Base-by-base conservation (phyloP, 1,284 basidiomycete species). In the Ganoderma sinense region DNA sequence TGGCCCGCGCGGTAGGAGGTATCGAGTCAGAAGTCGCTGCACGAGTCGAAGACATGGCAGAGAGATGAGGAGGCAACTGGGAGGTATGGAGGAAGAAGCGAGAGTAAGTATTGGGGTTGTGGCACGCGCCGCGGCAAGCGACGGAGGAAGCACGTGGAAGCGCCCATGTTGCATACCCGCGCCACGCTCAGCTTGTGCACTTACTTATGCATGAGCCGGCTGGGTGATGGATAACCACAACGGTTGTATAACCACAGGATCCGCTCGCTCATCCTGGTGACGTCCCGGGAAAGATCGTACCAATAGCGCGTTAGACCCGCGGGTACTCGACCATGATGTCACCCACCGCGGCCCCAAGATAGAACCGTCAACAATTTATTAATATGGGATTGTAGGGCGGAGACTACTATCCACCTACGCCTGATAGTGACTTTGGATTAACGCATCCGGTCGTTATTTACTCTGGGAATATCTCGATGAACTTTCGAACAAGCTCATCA, bases 1-100 rank as follows among this genome's bases (percentile, higher is more conserved):
- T 96, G 39, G 97, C 89, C 39, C 97, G 89, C 13, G 96, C 97
- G 71, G 97, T 97, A 43, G 95, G 89, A 14, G 97, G 97, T 73
- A 94, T 86, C 29, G 88, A 89, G 69, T 94, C 92, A 39, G 87
- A 85, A n/a, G 81, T 74, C 13, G 74, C 70, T 58, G 85, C 80
- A 73, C 91, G 89, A 51, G 36, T 11, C 36, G 11, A 39, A 39
- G 91, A 92, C 90, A 92, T 92, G 1, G 1, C 31, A 36, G 31
- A 29, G 8, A 10, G 11, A n/a, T 18, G 43, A 36, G 56, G 11
- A 20, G 29, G 29, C 8, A 13, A 53, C 23, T 61, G 31, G 4
- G 41, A n/a, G 33, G 58, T 60, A 7, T 39, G 14, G n/a, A n/a
- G n/a, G n/a, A n/a, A 20, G 55, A 36, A 7, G 55, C 14, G 41